A percentile compares a stretch with the other conserved stretches of the same genome.
phyloP scores from a whole-genome alignment of 139 green algal species.

The Chlorella sp. region DNA sequence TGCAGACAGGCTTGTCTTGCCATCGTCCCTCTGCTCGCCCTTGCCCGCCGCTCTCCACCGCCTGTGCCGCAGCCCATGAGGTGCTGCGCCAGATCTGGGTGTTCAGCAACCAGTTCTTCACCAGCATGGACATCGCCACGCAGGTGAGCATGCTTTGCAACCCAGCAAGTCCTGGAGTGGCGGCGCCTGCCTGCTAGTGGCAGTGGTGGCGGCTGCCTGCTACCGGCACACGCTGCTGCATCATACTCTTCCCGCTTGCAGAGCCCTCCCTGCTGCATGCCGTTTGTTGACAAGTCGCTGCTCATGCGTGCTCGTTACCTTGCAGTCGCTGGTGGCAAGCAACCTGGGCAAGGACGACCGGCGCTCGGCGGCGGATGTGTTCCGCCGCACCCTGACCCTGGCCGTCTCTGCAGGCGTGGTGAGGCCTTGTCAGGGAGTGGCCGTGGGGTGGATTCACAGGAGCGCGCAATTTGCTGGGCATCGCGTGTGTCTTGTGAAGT shows the following conservation, averaged over 20 bases:
- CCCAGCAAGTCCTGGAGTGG: too few relatives aligned
- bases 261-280: too few relatives aligned
- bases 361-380: conserved; percentile 28
- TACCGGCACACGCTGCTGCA: background rate
- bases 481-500: too few relatives aligned
- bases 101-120: conserved; percentile 39
- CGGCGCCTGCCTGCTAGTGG: too few relatives aligned
- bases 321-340: conserved; percentile 43
- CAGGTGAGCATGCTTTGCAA: background rate
- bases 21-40: background rate
- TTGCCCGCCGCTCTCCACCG: background rate
- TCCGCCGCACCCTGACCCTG: conserved; percentile 36
- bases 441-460: too few relatives aligned
- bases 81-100: conserved; percentile 50
- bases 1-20: too few relatives aligned
- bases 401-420: conserved; percentile 30
- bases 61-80: conserved; percentile 43
- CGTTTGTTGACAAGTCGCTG: too few relatives aligned
- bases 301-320: background rate
- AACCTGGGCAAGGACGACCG: conserved; percentile 40
- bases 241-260: too few relatives aligned
- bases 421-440: too few relatives aligned
- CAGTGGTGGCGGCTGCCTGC: background rate
- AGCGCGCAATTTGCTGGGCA: too few relatives aligned
- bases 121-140: conserved; percentile 48